Conservation (phyloP, 768 basidiomycete genomes). For the Naganishia antarctica region DNA sequence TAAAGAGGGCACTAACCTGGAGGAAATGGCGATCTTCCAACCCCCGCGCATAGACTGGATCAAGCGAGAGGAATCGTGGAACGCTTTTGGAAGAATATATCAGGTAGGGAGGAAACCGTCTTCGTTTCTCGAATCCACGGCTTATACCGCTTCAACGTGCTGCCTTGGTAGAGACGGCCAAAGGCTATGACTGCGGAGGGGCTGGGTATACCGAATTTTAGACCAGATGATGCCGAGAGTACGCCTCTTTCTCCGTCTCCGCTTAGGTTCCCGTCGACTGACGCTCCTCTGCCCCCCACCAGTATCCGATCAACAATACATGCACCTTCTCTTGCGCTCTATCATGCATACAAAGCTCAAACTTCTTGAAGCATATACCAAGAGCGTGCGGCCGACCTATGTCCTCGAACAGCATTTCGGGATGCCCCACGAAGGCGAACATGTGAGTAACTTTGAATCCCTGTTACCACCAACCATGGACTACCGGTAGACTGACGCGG, state of each 20-base stretch:
- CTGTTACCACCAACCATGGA: too few species aligned
- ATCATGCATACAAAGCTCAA: slow-evolving; percentile 25
- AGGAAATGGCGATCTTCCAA: slow-evolving; percentile 11
- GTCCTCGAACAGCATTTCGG: slow-evolving; percentile 13
- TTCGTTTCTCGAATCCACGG: background rate
- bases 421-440: slow-evolving; percentile 21
- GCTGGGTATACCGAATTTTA: slow-evolving; percentile 21
- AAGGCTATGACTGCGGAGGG: slow-evolving; percentile 2
- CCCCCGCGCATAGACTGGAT: slow-evolving; percentile 27
- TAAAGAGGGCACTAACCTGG: background rate
- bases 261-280: too few species aligned
- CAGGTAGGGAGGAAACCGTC: too few species aligned
- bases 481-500: too few species aligned
- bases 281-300: background rate
- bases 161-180: slow-evolving; percentile 1
- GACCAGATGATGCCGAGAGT: slow-evolving; percentile 16
- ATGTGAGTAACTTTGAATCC: background rate
- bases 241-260: background rate
- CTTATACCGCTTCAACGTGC: background rate
- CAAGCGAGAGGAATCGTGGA: slow-evolving; percentile 16
- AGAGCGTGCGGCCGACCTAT: slow-evolving; percentile 22
- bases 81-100: slow-evolving; percentile 20
- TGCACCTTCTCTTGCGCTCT: slow-evolving; percentile 26
- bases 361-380: slow-evolving; percentile 18
- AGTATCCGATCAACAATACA: slow-evolving; percentile 23